Percentiles rank a stretch among this genome's conserved stretches.
Evolutionary conservation across 1,139 yeast genomes (phyloP).

Genomic region (Arxiozyma telluris): DNA sequence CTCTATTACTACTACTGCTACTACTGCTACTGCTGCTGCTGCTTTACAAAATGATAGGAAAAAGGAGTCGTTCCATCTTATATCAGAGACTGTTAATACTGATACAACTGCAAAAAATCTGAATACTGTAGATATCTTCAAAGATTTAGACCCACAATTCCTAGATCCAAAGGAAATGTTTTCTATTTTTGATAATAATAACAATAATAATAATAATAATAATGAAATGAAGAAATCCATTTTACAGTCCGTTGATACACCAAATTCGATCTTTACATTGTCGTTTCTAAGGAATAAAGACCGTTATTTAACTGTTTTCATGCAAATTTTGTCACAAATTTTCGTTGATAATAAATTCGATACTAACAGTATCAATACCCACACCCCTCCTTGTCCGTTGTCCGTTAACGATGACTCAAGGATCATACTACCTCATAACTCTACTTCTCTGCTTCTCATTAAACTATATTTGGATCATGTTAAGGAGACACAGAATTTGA

Average conservation of each 20-base stretch:
- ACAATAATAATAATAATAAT: neutral
- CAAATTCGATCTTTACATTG: conserved; percentile 7
- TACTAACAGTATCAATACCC: neutral
- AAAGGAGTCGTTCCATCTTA: neutral
- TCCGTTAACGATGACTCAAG: conserved; percentile 1
- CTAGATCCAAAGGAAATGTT: conserved; percentile 17
- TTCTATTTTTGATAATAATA: conserved; percentile 10
- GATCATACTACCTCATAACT: conserved; percentile 16
- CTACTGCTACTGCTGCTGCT: too few relatives aligned
- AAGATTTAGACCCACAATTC: conserved; percentile 22
- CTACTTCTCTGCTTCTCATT: conserved; percentile 13
- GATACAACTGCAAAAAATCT: neutral
- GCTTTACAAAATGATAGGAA: too few relatives aligned
- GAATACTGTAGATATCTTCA: conserved; percentile 14
- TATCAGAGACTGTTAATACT: neutral
- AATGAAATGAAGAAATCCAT: neutral
- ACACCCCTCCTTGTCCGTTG: neutral
- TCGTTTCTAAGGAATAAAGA: conserved; percentile 18
- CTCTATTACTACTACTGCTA: too few relatives aligned
- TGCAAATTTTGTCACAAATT: conserved; percentile 11
- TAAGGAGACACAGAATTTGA: conserved; percentile 14
- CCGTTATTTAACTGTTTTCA: conserved; percentile 13
- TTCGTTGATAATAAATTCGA: conserved; percentile 7
- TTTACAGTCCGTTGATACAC: conserved; percentile 7
- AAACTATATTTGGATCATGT: conserved; percentile 14